Evolutionary conservation across 1,139 yeast species (phyloP), one percentile per base, ranked within the genome.

Genomic region (Hemisphaericaspora lyxosophila): DNA sequence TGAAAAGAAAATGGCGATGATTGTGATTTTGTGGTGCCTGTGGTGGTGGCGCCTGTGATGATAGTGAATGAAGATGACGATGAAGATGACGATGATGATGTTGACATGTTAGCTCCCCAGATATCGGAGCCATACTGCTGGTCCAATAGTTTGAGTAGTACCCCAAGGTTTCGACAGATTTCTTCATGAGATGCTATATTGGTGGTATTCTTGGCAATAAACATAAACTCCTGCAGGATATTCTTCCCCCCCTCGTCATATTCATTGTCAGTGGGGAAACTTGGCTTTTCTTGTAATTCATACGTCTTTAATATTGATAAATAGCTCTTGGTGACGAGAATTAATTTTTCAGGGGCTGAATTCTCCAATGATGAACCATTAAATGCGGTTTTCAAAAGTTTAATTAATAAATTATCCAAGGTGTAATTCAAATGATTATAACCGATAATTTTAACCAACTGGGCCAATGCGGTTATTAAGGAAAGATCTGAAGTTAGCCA

Each of bases 401-500:
- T 89, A 24, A 84, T 64, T 13, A 92, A 62, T 5, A 87, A 80
- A 50, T 84, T 84, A 47, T 89, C 97, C 48, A 92, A 64, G 0
- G 87, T 76, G 51, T 84, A 85, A 52, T 84, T 89, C 41, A 86
- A 77, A 48, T 89, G 89, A 26, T 85, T 81, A 49, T 73, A 84
- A 0, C 96, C 96, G 31, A 87, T 76, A 2, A 85, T 77, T 20
- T 96, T 73, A 22, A 89, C 67, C 26, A 86, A 67, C 47, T 85
- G 88, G 2, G 85, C 81, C 25, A 87, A 62, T 0, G 95, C 81
- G 34, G 77, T 75, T 14, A 84, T 72, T 28, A 89, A 63, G 15
- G 70, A 66, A 5, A 75, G 60, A 47, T 87, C 95, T 3, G 81
- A 69, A 0, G 79, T 71, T 2, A 84, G 55, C 87, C 90, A 85